These are phyloP conservation scores for Claviceps cyperi DNA, from an alignment of 2,329 filamentous ascomycete genomes.

Conservation along the genomic window DNA sequence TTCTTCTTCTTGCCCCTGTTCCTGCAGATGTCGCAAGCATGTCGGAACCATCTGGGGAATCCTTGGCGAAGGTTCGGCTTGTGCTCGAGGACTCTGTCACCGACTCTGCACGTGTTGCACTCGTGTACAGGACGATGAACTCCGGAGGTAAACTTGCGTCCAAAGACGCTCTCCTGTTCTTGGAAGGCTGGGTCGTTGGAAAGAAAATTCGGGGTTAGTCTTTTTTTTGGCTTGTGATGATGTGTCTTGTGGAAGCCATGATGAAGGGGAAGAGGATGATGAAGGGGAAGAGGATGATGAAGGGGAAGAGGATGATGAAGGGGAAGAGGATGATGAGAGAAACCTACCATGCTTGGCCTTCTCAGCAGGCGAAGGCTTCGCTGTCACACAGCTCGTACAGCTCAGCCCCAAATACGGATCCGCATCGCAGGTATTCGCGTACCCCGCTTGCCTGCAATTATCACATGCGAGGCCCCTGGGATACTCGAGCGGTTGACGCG, in stretches of 20 bases:
- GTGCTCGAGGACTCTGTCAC: not conserved
- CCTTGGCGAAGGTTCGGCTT: slow-evolving; percentile 10
- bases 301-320: not conserved
- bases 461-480: slow-evolving; percentile 6
- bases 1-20: slow-evolving; percentile 5
- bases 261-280: too few species aligned
- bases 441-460: slow-evolving; percentile 3
- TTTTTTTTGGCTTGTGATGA: too few species aligned
- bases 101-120: not conserved
- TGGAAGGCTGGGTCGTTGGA: not conserved
- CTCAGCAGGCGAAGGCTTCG: slow-evolving; percentile 3
- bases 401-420: slow-evolving; percentile 10
- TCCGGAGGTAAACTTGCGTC: too few species aligned
- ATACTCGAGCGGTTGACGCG: slow-evolving; percentile 6
- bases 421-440: slow-evolving; percentile 10
- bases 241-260: too few species aligned
- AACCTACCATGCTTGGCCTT: slow-evolving; percentile 1
- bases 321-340: not conserved
- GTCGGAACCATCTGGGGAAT: slow-evolving; percentile 11
- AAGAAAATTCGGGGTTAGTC: too few species aligned
- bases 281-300: not conserved
- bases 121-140: not conserved
- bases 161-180: not conserved
- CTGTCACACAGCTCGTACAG: slow-evolving; percentile 9
- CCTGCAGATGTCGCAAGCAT: slow-evolving; percentile 12